Base-by-base conservation (phyloP, 2,329 filamentous ascomycete species). In the Lecanicillium sp. region DNA sequence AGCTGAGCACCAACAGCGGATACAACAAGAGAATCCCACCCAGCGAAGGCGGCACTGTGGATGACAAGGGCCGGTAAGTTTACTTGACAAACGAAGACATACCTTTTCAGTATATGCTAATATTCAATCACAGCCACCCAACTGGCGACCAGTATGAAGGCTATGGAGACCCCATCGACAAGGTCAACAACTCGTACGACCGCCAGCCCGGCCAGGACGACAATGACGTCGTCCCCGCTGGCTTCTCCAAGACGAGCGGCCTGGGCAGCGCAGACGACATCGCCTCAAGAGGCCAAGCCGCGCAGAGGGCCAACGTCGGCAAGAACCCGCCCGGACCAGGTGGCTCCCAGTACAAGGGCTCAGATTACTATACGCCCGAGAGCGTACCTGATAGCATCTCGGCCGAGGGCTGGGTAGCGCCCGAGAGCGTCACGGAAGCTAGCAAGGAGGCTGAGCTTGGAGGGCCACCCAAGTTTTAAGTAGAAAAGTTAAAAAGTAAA, bases 1-100 rank as follows among this genome's bases (percentile, higher is more conserved):
- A 71, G 17, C 44, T 69, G 27, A 65, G 59, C 54, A 69, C 68
- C 32, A 72, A 66, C 46, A 52, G 51, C 14, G 50, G 66, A 15
- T 69, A 64, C 56, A 62, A 69, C 54, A 65, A 62, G 54, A 59
- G 61, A 8, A 69, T 70, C 19, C 64, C 66, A 13, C 60, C 60
- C 3, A 59, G 61, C 42, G 66, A 71, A 50, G 67, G 66, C 19
- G 67, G 67, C 13, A 55, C 58, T 6, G 44, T 65, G 0, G 67
- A 71, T 39, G 60, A 63, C 28, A 62, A 56, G 13, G 67, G 68
- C 43, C 58, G 65, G 69, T 68, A 59, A 47, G 61, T 27, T 8
- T 15, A 13, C 5, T n/a, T n/a, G n/a, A n/a, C 13, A 12, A 9
- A n/a, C 7, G 15, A 31, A n/a, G n/a, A 8, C n/a, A 22, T 29